Percentiles rank a stretch among this genome's conserved stretches.
phyloP scores from a whole-genome alignment of 2,329 filamentous ascomycete genomes.

The Aspergillus clavatus region DNA sequence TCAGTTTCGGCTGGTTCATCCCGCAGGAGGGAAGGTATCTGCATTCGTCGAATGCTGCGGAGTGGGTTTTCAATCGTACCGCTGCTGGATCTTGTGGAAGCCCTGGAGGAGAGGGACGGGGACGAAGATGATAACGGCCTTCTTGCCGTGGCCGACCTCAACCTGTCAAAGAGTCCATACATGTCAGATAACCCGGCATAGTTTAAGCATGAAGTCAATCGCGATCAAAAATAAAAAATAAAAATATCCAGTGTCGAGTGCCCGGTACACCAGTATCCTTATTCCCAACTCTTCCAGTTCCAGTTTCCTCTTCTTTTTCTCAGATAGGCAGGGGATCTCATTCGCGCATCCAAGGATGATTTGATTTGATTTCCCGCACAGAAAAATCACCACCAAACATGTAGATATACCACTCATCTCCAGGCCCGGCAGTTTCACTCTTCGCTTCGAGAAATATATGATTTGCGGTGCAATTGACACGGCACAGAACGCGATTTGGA shows the following conservation, averaged over 20 bases:
- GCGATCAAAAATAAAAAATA: too few relatives aligned
- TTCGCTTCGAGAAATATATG: background rate
- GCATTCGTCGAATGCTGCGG: background rate
- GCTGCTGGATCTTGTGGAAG: constrained; percentile 99
- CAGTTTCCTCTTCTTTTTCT: background rate
- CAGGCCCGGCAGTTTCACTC: background rate
- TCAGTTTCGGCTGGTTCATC: constrained; percentile 6
- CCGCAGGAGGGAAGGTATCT: background rate
- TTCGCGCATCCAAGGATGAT: too few relatives aligned
- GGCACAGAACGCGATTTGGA: background rate
- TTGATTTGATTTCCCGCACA: too few relatives aligned
- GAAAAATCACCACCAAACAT: background rate
- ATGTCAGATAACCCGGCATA: constrained; percentile 21
- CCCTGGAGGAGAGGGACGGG: constrained; percentile 95
- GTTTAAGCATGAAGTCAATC: background rate
- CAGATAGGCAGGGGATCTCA: too few relatives aligned
- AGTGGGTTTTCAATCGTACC: constrained; percentile 62
- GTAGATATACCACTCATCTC: background rate
- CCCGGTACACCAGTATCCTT: background rate
- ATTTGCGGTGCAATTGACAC: background rate
- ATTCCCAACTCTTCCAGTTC: background rate
- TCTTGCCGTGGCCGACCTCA: constrained; percentile 99
- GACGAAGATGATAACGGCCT: constrained; percentile 99
- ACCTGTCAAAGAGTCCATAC: constrained; percentile 63
- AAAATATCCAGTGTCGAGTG: background rate